A percentile compares a stretch with the other conserved stretches of the same genome.
Conservation (phyloP, 306 rosid species). For the Lupinus albus region DNA sequence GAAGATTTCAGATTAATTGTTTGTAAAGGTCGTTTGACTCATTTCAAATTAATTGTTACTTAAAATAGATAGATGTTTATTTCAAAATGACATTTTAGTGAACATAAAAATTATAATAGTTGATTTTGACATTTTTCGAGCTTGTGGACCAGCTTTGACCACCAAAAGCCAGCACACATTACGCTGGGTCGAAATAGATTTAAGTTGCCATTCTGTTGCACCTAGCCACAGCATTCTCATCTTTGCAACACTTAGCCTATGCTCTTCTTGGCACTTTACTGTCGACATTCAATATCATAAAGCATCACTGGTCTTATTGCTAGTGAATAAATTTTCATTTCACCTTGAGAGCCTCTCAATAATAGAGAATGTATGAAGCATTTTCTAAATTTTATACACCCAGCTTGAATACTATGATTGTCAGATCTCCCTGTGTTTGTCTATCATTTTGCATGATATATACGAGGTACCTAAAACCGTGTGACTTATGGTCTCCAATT, state of each 20-base stretch:
- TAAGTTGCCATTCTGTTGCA: background rate
- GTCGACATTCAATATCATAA: slow-evolving; percentile 20
- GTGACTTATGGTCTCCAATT: background rate
- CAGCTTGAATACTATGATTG: background rate
- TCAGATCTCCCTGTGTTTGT: background rate
- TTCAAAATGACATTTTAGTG: background rate
- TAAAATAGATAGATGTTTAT: background rate
- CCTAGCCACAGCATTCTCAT: background rate
- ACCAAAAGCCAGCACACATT: background rate
- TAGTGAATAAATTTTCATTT: background rate
- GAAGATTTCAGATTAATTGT: background rate
- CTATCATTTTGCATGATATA: background rate
- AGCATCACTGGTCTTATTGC: background rate
- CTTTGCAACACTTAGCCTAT: background rate
- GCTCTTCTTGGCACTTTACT: slow-evolving; percentile 11
- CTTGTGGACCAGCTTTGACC: background rate
- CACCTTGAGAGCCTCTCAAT: slow-evolving; percentile 14
- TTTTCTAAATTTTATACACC: slow-evolving; percentile 17
- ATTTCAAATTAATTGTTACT: background rate
- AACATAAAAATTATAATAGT: background rate
- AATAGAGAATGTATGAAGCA: background rate
- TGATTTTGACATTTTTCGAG: background rate
- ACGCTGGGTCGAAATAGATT: background rate
- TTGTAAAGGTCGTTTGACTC: too few relatives aligned
- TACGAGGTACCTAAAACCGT: background rate